phyloP scores from a whole-genome alignment of 2,329 filamentous ascomycete genomes.

The Epichloe uncinata region DNA sequence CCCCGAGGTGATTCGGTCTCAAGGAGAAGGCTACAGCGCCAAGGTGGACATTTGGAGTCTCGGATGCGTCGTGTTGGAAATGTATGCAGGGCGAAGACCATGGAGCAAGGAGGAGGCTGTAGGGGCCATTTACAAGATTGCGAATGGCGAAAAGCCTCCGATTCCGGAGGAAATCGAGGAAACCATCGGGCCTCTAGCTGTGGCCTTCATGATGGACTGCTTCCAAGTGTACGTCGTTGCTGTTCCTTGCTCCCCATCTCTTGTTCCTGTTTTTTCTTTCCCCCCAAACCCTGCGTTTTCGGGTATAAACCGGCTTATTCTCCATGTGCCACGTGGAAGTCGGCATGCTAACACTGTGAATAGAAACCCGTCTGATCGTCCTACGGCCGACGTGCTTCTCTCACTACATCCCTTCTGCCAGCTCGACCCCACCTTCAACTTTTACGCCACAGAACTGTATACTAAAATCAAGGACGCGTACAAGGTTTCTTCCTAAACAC shows the following conservation, averaged over 20 bases:
- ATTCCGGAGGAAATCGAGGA: constrained; percentile 85
- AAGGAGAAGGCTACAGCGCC: constrained; percentile 86
- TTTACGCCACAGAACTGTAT: constrained; percentile 81
- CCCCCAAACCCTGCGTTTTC: not conserved
- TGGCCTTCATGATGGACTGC: constrained; percentile 97
- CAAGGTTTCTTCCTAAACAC: constrained; percentile 3
- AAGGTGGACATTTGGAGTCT: constrained; percentile 99
- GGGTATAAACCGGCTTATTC: not conserved
- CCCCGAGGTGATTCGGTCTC: constrained; percentile 82
- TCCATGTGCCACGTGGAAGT: not conserved
- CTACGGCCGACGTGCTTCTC: constrained; percentile 80
- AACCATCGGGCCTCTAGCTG: constrained; percentile 68
- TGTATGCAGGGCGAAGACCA: constrained; percentile 89
- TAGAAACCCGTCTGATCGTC: constrained; percentile 78
- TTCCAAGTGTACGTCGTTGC: constrained; percentile 78
- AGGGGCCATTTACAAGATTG: constrained; percentile 96
- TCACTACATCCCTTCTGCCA: constrained; percentile 81
- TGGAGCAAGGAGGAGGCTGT: constrained; percentile 98
- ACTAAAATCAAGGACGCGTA: constrained; percentile 55
- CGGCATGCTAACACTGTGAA: not conserved
- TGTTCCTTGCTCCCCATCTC: not conserved
- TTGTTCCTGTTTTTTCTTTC: not conserved
- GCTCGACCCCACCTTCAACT: constrained; percentile 76
- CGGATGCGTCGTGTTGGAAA: constrained; percentile 93
- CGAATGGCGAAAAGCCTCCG: constrained; percentile 84